phyloP scores from a whole-genome alignment of 495 filamentous ascomycete genomes.

The Lasiosphaeriaceae sp. region DNA sequence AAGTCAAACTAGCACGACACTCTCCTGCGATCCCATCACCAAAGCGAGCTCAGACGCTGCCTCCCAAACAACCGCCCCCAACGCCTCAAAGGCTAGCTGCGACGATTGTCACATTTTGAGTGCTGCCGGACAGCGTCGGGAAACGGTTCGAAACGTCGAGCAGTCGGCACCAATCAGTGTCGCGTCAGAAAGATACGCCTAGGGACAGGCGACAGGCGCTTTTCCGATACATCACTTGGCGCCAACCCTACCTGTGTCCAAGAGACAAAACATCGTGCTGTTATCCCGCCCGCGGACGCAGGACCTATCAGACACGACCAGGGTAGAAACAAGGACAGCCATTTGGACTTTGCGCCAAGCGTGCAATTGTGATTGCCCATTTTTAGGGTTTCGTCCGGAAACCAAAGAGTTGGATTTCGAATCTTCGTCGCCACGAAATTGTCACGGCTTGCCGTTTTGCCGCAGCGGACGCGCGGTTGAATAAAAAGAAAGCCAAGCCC shows the following conservation, averaged over 20 bases:
- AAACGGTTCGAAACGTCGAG: too few species aligned
- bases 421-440: constrained; percentile 1
- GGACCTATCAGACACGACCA: neutral
- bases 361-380: too few species aligned
- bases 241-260: neutral
- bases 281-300: neutral
- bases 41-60: too few species aligned
- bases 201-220: neutral
- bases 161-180: too few species aligned
- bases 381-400: too few species aligned
- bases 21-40: neutral
- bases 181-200: neutral
- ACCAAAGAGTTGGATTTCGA: neutral
- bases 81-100: too few species aligned
- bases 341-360: too few species aligned
- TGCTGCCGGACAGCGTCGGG: too few species aligned
- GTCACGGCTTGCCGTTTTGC: neutral
- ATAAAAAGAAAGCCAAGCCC: neutral
- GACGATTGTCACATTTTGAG: too few species aligned
- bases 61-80: too few species aligned
- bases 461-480: neutral
- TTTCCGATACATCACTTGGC: constrained; percentile 1
- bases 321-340: too few species aligned
- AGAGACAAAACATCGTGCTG: neutral
- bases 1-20: neutral